A percentile compares a stretch with the other conserved stretches of the same genome.
phyloP scores from a whole-genome alignment of 2,329 filamentous ascomycete species.

The Pyrenochaeta sp. region DNA sequence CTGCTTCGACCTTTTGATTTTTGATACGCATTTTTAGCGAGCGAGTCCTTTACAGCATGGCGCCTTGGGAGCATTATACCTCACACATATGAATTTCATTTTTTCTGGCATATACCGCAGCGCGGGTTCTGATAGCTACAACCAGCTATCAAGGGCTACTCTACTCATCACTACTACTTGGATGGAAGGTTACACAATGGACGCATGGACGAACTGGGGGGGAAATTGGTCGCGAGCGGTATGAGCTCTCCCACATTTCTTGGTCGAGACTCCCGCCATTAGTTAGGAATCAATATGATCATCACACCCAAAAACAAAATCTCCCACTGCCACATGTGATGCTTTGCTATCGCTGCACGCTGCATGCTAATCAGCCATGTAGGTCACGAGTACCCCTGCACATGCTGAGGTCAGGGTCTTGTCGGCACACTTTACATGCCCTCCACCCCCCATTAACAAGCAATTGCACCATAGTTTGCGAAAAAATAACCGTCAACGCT shows the following conservation, averaged over 20 bases:
- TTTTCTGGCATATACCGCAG: slow-evolving; percentile 21
- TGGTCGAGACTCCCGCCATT: slow-evolving; percentile 39
- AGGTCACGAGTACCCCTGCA: slow-evolving; percentile 18
- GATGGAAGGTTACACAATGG: slow-evolving; percentile 10
- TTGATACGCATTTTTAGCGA: slow-evolving; percentile 50
- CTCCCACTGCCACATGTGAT: slow-evolving; percentile 25
- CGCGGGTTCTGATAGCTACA: slow-evolving; percentile 12
- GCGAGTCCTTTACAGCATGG: slow-evolving; percentile 45
- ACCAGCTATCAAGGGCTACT: slow-evolving; percentile 22
- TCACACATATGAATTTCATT: slow-evolving; percentile 31
- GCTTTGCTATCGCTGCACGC: slow-evolving; percentile 16
- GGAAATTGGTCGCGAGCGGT: slow-evolving; percentile 22
- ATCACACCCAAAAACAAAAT: slow-evolving; percentile 19
- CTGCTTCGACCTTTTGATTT: slow-evolving; percentile 42
- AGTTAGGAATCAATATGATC: slow-evolving; percentile 34
- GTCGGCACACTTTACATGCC: slow-evolving; percentile 2
- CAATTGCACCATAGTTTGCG: background rate
- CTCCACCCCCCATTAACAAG: too few species aligned
- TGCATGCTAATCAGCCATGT: slow-evolving; percentile 25
- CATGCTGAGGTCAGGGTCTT: background rate
- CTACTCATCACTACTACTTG: slow-evolving; percentile 30
- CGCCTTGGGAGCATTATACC: slow-evolving; percentile 42
- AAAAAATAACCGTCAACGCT: background rate
- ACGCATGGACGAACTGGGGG: slow-evolving; percentile 2
- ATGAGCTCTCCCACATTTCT: slow-evolving; percentile 31